Percentiles rank a stretch among this genome's conserved stretches.
Conservation (phyloP, 768 basidiomycete species). For the Amanita subjunquillea region DNA sequence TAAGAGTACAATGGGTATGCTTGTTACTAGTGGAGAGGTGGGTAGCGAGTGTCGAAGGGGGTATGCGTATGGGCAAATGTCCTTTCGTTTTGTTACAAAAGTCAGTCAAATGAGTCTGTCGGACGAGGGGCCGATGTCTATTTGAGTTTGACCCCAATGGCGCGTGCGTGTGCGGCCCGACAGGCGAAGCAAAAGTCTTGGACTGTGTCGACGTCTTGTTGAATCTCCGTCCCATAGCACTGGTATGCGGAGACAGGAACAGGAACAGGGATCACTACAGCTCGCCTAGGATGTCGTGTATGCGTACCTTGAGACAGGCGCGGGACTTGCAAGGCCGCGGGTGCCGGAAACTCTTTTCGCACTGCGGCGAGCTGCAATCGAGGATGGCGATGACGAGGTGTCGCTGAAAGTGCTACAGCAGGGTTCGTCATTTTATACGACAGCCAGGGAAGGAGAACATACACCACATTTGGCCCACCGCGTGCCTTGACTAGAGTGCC, state of each 20-base stretch:
- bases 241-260: conserved; percentile 15
- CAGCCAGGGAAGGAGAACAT: conserved; percentile 12
- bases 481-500: conserved; percentile 53
- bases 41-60: no score
- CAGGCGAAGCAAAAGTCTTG: conserved; percentile 67
- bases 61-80: no score
- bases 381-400: conserved; percentile 64
- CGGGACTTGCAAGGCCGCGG: conserved; percentile 42
- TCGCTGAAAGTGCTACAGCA: conserved; percentile 64
- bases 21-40: no score
- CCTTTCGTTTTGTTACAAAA: no score
- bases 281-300: neutral
- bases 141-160: conserved; percentile 12
- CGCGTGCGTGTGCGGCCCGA: conserved; percentile 41
- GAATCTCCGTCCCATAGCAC: conserved; percentile 62
- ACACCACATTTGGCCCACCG: conserved; percentile 67
- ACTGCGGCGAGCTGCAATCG: conserved; percentile 58
- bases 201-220: conserved; percentile 58
- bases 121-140: neutral
- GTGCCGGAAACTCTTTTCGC: conserved; percentile 57
- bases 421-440: neutral
- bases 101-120: neutral
- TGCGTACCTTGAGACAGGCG: conserved; percentile 47
- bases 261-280: conserved; percentile 1
- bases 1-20: no score